phyloP scores from a whole-genome alignment of 179 eudicot genomes.

The Heliamphora pulchella region DNA sequence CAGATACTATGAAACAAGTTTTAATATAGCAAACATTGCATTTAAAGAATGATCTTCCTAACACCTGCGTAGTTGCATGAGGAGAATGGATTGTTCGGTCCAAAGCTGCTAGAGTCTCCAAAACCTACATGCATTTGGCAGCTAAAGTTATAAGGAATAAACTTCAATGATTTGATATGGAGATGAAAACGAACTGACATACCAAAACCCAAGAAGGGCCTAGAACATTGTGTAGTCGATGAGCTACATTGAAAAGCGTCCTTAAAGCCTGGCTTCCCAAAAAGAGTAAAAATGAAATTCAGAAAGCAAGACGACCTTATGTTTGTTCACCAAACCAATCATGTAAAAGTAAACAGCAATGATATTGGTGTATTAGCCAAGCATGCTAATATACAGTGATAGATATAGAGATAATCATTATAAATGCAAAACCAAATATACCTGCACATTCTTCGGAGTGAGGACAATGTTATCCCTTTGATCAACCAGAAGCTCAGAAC shows the following conservation, averaged over 20 bases:
- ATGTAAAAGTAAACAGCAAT: neutral
- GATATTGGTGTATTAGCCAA: neutral
- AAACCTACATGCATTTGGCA: constrained; percentile 42
- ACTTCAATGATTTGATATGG: constrained; percentile 3
- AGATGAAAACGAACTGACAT: constrained; percentile 24
- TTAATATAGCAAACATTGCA: neutral
- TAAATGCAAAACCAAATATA: constrained; percentile 18
- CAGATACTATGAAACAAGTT: neutral
- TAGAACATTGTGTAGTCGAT: constrained; percentile 81
- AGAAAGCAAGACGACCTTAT: neutral
- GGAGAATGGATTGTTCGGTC: constrained; percentile 97
- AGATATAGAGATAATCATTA: neutral
- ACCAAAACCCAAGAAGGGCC: constrained; percentile 99
- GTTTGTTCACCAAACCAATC: neutral
- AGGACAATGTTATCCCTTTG: constrained; percentile 73
- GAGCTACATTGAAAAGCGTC: constrained; percentile 98
- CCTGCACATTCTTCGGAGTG: constrained; percentile 98
- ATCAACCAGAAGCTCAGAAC: constrained; percentile 56
- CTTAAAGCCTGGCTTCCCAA: constrained; percentile 66
- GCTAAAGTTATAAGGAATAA: constrained; percentile 3
- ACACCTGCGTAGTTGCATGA: constrained; percentile 96
- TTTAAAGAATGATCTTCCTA: neutral
- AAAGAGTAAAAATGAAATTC: neutral
- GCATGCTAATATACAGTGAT: neutral
- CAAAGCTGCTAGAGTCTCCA: constrained; percentile 92